These are phyloP conservation scores for Wickerhamomyces sp. DNA, from an alignment of 1,139 yeast genomes.

Conservation along the genomic window DNA sequence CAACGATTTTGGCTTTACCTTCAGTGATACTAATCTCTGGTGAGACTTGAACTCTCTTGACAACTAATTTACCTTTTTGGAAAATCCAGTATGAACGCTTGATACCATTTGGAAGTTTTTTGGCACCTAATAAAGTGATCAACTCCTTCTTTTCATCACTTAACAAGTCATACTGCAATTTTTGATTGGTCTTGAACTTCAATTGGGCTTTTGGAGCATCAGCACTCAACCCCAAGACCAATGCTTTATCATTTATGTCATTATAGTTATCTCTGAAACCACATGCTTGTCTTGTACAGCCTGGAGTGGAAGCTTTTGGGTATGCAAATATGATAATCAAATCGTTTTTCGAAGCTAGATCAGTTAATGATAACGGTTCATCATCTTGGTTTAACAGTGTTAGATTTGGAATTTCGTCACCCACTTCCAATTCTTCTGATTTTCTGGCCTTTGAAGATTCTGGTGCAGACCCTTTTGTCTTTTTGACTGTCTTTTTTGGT, in stretches of 20 bases:
- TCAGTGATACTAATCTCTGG: conserved; percentile 72
- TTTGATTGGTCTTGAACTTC: conserved; percentile 67
- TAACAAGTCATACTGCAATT: conserved; percentile 66
- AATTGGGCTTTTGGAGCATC: conserved; percentile 74
- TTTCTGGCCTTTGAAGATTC: conserved; percentile 1
- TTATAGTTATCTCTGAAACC: conserved; percentile 73
- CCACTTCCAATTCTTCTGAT: conserved; percentile 39
- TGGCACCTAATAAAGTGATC: conserved; percentile 76
- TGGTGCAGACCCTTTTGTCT: neutral
- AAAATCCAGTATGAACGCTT: conserved; percentile 90
- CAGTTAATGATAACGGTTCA: conserved; percentile 46
- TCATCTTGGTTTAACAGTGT: conserved; percentile 63
- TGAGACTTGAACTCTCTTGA: conserved; percentile 61
- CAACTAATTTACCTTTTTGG: conserved; percentile 65
- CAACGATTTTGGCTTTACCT: conserved; percentile 51
- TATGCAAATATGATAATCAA: conserved; percentile 69
- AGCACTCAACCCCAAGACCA: conserved; percentile 65
- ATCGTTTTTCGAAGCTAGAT: conserved; percentile 42
- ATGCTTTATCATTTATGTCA: conserved; percentile 46
- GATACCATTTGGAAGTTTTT: conserved; percentile 62
- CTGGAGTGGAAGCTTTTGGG: conserved; percentile 93
- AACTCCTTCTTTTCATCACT: conserved; percentile 71
- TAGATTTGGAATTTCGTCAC: conserved; percentile 67
- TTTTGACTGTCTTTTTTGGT: conserved; percentile 11
- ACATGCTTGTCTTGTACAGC: conserved; percentile 89